Evolutionary conservation across 352 stramenopile genomes (phyloP).

Genomic region (Phytophthora constricta): DNA sequence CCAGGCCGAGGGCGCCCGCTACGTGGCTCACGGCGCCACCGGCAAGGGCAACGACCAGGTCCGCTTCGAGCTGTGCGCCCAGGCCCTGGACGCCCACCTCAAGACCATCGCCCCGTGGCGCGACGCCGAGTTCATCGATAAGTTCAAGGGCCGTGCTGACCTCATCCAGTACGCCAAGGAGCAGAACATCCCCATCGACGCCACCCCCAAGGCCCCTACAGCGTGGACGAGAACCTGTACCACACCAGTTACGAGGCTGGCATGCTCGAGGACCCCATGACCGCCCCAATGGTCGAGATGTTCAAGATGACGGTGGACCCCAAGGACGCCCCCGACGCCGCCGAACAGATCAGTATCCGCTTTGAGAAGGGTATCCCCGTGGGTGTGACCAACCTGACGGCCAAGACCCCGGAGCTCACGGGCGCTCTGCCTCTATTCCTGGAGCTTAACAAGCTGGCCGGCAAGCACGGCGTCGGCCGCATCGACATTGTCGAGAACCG

Average conservation of each 20-base stretch:
- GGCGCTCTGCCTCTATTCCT: slow-evolving; percentile 96
- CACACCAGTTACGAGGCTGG: slow-evolving; percentile 98
- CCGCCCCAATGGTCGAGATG: slow-evolving; percentile 94
- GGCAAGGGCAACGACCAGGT: slow-evolving; percentile 99
- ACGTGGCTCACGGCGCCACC: slow-evolving; percentile 97
- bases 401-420: slow-evolving; percentile 86
- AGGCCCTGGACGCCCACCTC: slow-evolving; percentile 96
- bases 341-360: slow-evolving; percentile 93
- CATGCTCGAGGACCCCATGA: slow-evolving; percentile 96
- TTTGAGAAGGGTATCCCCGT: slow-evolving; percentile 97
- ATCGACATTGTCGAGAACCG: slow-evolving; percentile 99
- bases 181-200: slow-evolving; percentile 97
- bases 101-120: slow-evolving; percentile 97
- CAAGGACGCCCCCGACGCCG: slow-evolving; percentile 92
- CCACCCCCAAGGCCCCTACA: slow-evolving; percentile 98
- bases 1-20: slow-evolving; percentile 90
- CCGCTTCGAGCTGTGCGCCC: slow-evolving; percentile 98
- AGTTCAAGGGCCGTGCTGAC: slow-evolving; percentile 97
- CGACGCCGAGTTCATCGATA: slow-evolving; percentile 98
- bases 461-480: slow-evolving; percentile 96
- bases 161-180: slow-evolving; percentile 97
- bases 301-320: slow-evolving; percentile 99
- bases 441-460: slow-evolving; percentile 97
- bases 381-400: slow-evolving; percentile 91
- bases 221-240: slow-evolving; percentile 99